phyloP scores from a whole-genome alignment of 2,329 filamentous ascomycete genomes.

The Coniella vitis region DNA sequence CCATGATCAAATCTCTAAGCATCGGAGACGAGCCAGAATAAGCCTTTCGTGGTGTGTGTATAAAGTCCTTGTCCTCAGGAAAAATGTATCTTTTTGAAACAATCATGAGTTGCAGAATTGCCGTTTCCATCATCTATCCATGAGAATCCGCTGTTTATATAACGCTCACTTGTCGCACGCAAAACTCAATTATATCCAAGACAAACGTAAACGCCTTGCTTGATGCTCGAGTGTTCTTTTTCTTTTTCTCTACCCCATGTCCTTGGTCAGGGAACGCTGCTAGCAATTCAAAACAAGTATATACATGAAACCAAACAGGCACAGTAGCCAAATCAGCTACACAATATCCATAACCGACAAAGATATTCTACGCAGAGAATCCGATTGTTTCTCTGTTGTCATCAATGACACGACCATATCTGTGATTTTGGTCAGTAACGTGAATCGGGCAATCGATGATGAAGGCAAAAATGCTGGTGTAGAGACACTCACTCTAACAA shows the following conservation, averaged over 20 bases:
- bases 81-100: too few relatives aligned
- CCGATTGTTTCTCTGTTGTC: slow-evolving; percentile 55
- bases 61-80: too few relatives aligned
- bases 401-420: slow-evolving; percentile 59
- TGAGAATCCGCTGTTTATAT: too few relatives aligned
- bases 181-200: too few relatives aligned
- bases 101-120: too few relatives aligned
- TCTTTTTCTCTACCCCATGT: neutral
- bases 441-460: neutral
- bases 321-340: neutral
- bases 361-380: slow-evolving; percentile 29
- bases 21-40: neutral
- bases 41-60: too few relatives aligned
- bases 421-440: slow-evolving; percentile 26
- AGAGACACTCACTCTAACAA: slow-evolving; percentile 53
- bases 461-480: neutral
- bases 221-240: neutral
- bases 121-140: neutral
- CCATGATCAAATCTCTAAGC: slow-evolving; percentile 1
- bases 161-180: too few relatives aligned
- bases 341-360: neutral
- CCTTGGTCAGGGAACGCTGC: neutral
- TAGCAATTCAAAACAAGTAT: neutral
- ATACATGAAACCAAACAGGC: neutral
- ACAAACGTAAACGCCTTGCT: slow-evolving; percentile 1